Percentiles rank a stretch among this genome's conserved stretches.
Evolutionary conservation across 1,284 basidiomycete species (phyloP).

Genomic region (Phenoliferia sp.): DNA sequence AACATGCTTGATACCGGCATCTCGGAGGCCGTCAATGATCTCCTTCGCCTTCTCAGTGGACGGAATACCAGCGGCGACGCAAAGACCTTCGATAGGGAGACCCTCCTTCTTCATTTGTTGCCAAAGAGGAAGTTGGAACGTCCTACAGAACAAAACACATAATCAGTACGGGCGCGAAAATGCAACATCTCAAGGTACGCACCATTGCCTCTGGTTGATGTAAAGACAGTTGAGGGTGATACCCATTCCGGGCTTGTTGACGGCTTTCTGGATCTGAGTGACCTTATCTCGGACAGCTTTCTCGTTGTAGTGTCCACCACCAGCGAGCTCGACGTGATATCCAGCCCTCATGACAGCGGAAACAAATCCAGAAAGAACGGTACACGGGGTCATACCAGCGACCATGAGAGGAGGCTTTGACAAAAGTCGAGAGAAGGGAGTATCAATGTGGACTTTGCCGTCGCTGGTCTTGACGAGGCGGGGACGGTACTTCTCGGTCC

Average conservation of each 20-base stretch:
- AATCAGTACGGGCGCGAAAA: not conserved
- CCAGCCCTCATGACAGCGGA: constrained; percentile 87
- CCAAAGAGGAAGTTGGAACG: constrained; percentile 96
- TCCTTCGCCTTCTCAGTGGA: constrained; percentile 88
- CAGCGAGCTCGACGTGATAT: constrained; percentile 93
- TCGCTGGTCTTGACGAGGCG: constrained; percentile 84
- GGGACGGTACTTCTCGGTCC: constrained; percentile 84
- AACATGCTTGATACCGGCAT: constrained; percentile 78
- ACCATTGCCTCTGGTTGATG: constrained; percentile 95
- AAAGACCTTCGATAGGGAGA: constrained; percentile 93
- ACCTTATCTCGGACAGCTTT: constrained; percentile 83
- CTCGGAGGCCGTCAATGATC: constrained; percentile 72
- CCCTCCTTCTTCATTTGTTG: constrained; percentile 95
- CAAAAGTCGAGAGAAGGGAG: constrained; percentile 88
- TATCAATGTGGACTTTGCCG: constrained; percentile 86
- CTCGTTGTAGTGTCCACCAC: constrained; percentile 93
- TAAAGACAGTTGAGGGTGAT: constrained; percentile 93
- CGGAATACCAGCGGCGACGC: constrained; percentile 92
- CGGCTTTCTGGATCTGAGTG: constrained; percentile 74
- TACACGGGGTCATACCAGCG: constrained; percentile 95
- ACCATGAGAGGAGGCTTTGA: constrained; percentile 98
- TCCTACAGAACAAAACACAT: no score
- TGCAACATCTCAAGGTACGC: no score
- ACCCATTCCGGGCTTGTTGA: constrained; percentile 73
- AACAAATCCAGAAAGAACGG: constrained; percentile 88